phyloP scores from a whole-genome alignment of 352 stramenopile genomes.

The Phytopythium ostracodes region DNA sequence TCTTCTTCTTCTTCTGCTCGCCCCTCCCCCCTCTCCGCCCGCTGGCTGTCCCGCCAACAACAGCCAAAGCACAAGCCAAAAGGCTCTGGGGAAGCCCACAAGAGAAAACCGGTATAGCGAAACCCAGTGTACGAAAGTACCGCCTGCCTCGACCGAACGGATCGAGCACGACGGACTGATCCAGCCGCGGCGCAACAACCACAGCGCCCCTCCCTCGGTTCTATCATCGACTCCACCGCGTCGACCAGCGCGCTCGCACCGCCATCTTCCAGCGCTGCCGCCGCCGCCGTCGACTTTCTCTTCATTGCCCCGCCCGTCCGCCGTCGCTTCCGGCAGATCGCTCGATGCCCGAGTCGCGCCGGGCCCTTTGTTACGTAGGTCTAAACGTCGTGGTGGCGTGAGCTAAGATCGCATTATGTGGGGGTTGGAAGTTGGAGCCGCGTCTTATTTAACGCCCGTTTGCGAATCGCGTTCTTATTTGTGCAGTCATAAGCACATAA shows the following conservation, averaged over 20 bases:
- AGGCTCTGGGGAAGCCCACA: not conserved
- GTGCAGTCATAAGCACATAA: not conserved
- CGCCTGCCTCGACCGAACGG: not conserved
- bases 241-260: not conserved
- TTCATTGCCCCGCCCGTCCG: not conserved
- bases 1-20: not conserved
- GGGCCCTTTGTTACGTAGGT: not conserved
- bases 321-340: constrained; percentile 1
- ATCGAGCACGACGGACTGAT: not conserved
- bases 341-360: constrained; percentile 1
- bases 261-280: not conserved
- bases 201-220: not conserved
- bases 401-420: no score
- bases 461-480: not conserved
- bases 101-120: not conserved
- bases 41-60: not conserved
- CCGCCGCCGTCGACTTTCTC: no score
- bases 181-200: not conserved
- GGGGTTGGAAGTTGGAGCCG: no score
- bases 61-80: constrained; percentile 7
- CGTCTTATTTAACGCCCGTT: not conserved
- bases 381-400: not conserved
- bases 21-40: not conserved
- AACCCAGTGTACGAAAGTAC: not conserved
- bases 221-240: not conserved